Evolutionary conservation across 2,329 filamentous ascomycete species (phyloP).

Genomic region (Leptographium procerum): DNA sequence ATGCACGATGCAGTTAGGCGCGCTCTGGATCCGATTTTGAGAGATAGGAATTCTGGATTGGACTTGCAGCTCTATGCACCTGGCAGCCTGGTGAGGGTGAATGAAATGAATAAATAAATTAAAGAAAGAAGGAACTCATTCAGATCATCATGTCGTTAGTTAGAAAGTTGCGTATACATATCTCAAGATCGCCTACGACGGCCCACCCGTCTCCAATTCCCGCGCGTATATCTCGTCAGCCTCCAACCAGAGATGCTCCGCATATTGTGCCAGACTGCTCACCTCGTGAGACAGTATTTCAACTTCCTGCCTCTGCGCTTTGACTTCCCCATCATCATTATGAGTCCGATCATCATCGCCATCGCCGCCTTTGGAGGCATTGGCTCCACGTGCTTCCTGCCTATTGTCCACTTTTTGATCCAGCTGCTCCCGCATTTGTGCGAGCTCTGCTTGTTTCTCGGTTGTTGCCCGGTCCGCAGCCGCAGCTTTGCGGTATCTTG

Average conservation of each 20-base stretch:
- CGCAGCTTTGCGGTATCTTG: constrained; percentile 25
- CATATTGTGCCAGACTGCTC: constrained; percentile 24
- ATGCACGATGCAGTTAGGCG: background rate
- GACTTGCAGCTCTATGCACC: background rate
- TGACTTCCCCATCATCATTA: constrained; percentile 9
- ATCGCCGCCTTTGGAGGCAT: background rate
- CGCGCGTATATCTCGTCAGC: constrained; percentile 36
- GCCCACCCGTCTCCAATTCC: constrained; percentile 24
- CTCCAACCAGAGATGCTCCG: constrained; percentile 29
- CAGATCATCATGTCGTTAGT: background rate
- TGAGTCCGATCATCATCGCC: background rate
- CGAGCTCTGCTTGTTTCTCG: constrained; percentile 18
- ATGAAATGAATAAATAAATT: too few species aligned
- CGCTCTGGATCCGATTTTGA: background rate
- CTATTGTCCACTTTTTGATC: constrained; percentile 9
- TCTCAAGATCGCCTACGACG: background rate
- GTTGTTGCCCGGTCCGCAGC: constrained; percentile 23
- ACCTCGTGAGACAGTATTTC: constrained; percentile 24
- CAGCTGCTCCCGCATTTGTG: constrained; percentile 15
- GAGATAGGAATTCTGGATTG: background rate
- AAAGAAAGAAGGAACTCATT: too few species aligned
- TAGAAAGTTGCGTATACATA: background rate
- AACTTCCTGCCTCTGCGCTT: constrained; percentile 13
- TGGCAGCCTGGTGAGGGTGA: too few species aligned
- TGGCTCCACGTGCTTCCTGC: background rate